Evolutionary conservation across 768 basidiomycete species (phyloP), one percentile per base, ranked within the genome.

Genomic region (Filobasidium wieringae): DNA sequence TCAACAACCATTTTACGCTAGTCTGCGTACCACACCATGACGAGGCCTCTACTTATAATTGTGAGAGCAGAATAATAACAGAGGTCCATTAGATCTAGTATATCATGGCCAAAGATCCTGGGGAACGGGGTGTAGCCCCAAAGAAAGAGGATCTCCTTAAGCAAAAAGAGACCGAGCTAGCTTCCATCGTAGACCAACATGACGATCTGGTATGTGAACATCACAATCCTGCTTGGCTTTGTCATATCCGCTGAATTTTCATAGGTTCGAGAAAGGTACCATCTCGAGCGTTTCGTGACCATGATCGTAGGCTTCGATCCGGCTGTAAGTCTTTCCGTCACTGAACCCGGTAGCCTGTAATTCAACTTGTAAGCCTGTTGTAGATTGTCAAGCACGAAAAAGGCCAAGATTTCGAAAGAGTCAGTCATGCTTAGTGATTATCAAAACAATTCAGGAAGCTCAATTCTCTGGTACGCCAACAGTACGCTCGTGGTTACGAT

Each of bases 281-380:
- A 96, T 68, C 78, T 93, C 74, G 85, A 91, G 63, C 78, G 84
- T 58, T 92, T 86, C 68, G 80, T 82, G 2, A 82, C 80, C 26
- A 78, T 93, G 76, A 74, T 90, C 9, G 62, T 63, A 33, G 78
- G 77, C 19, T 96, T 83, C 70, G 80, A 92, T 72, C 91, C 90
- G 8, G 54, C 31, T 15, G 52, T 53, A 27, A 36, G 52, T 30
- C n/a, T 26, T 22, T 47, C 43, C 9, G 11, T 39, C 14, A 39
- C 32, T 39, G 9, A 17, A 36, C 36, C 33, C 7, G 22, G 43
- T 14, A 19, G 22, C 11, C 22, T 19, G 5, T 12, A 6, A 6
- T 26, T 24, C 15, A 4, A 27, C 29, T 24, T 12, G 15, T 26
- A 22, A 47, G 4, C 5, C 7, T 24, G 5, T 24, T 51, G 11